phyloP scores from a whole-genome alignment of 139 green algal genomes.

The Desmodesmus armatus region DNA sequence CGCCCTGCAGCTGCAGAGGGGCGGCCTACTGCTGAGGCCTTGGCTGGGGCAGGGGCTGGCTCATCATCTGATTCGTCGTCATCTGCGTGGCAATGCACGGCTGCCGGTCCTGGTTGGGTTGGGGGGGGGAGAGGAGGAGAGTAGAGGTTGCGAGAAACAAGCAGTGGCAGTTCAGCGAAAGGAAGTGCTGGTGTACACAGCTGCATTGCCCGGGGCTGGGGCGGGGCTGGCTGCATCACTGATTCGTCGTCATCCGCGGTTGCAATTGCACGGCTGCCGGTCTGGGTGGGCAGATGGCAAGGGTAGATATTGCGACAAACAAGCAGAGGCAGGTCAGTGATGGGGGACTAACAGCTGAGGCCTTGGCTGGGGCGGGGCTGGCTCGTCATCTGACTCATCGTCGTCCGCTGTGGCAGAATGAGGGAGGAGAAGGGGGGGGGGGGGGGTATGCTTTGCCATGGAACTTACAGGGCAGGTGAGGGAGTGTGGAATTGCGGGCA shows the following conservation, averaged over 20 bases:
- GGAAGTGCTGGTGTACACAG: too few species aligned
- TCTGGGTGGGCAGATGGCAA: too few species aligned
- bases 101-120: constrained; percentile 55
- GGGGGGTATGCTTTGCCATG: too few species aligned
- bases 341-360: background rate
- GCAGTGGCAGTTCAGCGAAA: background rate
- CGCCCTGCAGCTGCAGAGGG: background rate
- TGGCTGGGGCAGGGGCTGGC: background rate
- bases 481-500: too few species aligned
- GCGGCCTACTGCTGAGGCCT: background rate
- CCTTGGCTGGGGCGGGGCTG: background rate
- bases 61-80: constrained; percentile 43
- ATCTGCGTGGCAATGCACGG: constrained; percentile 51
- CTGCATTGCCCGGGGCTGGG: too few species aligned
- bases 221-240: too few species aligned
- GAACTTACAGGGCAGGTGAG: too few species aligned
- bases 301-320: too few species aligned
- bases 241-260: constrained; percentile 57
- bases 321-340: background rate
- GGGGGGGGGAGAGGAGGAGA: too few species aligned
- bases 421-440: background rate
- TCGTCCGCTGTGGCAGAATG: constrained; percentile 20
- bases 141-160: too few species aligned
- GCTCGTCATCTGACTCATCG: constrained; percentile 36
- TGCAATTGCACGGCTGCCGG: constrained; percentile 58